Conservation (phyloP, 345 rosid genomes). For the Camelina neglecta region DNA sequence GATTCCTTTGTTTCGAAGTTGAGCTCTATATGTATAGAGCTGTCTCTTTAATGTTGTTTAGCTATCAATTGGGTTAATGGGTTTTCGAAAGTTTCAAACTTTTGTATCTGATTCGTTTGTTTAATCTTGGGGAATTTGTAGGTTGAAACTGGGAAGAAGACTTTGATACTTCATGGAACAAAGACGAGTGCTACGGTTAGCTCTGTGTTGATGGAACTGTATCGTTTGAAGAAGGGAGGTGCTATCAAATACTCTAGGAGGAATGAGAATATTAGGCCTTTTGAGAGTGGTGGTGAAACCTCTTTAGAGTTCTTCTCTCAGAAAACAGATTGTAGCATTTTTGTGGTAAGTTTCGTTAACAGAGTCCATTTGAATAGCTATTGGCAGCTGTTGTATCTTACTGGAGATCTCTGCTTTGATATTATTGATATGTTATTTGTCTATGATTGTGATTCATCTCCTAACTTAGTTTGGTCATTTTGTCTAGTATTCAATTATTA, state of each 20-base stretch:
- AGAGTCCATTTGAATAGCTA: background rate
- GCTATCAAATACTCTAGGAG: conserved; percentile 78
- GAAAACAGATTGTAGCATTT: conserved; percentile 90
- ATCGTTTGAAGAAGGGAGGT: conserved; percentile 75
- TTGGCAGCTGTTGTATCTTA: background rate
- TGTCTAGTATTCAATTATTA: too few relatives aligned
- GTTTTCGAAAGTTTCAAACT: background rate
- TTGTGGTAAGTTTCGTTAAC: conserved; percentile 61
- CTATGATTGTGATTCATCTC: background rate
- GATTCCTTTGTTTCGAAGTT: conserved; percentile 3
- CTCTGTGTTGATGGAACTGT: conserved; percentile 67
- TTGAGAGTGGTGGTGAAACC: conserved; percentile 92
- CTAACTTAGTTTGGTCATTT: too few relatives aligned
- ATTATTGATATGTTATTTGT: background rate
- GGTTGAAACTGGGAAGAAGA: conserved; percentile 96
- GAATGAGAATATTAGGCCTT: conserved; percentile 92
- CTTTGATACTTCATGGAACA: conserved; percentile 90
- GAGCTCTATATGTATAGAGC: background rate
- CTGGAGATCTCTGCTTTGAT: background rate
- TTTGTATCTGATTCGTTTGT: conserved; percentile 2
- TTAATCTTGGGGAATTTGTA: conserved; percentile 28
- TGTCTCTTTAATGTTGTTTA: background rate
- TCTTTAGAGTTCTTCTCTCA: conserved; percentile 91
- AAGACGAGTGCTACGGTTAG: conserved; percentile 75
- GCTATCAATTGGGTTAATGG: background rate